Conservation (phyloP, 1,139 yeast genomes). For the Starmera stellimalicola region DNA sequence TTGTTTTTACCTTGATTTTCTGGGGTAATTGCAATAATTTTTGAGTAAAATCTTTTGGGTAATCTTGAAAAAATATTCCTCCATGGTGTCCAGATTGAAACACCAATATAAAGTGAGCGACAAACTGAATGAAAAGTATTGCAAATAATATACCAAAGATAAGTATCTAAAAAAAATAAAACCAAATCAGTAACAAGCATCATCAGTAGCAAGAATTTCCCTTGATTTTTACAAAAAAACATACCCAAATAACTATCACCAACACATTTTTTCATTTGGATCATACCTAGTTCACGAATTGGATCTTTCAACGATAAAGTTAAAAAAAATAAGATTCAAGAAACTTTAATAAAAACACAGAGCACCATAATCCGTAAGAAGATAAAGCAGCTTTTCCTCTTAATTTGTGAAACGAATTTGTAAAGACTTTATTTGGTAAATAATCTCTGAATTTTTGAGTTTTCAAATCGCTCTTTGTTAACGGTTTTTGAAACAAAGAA, state of each 20-base stretch:
- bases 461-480: constrained; percentile 9
- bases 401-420: constrained; percentile 42
- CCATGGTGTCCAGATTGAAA: constrained; percentile 70
- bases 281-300: constrained; percentile 37
- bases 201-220: constrained; percentile 51
- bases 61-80: constrained; percentile 63
- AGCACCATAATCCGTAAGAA: constrained; percentile 55
- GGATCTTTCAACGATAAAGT: constrained; percentile 63
- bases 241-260: constrained; percentile 56
- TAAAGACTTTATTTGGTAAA: constrained; percentile 30
- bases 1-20: constrained; percentile 44
- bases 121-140: constrained; percentile 65
- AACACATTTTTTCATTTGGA: constrained; percentile 31
- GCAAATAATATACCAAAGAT: constrained; percentile 66
- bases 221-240: constrained; percentile 46
- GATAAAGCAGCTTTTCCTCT: constrained; percentile 54
- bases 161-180: constrained; percentile 67
- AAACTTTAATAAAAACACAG: constrained; percentile 55
- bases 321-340: constrained; percentile 59
- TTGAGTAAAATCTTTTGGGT: constrained; percentile 64
- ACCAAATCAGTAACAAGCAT: constrained; percentile 56
- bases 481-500: constrained; percentile 27
- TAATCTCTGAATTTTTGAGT: constrained; percentile 18
- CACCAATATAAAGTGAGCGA: constrained; percentile 65
- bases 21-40: constrained; percentile 54